Evolutionary conservation across 2,329 filamentous ascomycete genomes (phyloP).

Genomic region (Cladosporium cucumerinum): DNA sequence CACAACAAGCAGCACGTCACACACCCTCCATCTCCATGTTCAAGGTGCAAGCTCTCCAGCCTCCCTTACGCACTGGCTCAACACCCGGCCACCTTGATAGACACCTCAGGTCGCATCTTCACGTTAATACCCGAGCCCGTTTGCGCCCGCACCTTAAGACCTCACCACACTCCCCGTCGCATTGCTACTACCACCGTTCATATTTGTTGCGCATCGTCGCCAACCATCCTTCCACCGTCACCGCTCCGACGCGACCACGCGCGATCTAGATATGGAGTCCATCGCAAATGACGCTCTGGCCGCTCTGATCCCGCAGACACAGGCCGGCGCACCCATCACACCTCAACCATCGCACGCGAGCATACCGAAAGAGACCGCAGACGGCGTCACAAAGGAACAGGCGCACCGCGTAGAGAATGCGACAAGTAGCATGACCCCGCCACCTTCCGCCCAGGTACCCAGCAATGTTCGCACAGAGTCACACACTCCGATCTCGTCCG

Average conservation of each 20-base stretch:
- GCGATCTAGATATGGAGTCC: neutral
- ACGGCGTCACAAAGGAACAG: conserved; percentile 30
- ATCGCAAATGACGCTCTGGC: conserved; percentile 5
- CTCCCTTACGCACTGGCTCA: neutral
- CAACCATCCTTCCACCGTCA: neutral
- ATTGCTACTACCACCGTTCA: neutral
- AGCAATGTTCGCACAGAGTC: conserved; percentile 32
- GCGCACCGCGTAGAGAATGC: conserved; percentile 32
- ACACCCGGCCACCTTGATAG: neutral
- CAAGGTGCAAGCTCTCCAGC: neutral
- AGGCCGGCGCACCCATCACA: conserved; percentile 21
- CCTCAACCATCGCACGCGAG: conserved; percentile 34
- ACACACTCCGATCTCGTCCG: conserved; percentile 48
- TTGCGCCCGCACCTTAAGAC: neutral
- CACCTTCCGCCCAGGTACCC: conserved; percentile 59
- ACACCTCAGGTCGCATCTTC: neutral
- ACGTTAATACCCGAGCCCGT: neutral
- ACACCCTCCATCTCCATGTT: no score
- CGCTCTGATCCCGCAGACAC: conserved; percentile 20
- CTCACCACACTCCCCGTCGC: neutral
- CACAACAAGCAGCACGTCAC: neutral
- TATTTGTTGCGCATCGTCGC: conserved; percentile 14
- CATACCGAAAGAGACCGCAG: conserved; percentile 40
- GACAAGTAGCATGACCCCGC: conserved; percentile 50
- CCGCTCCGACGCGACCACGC: conserved; percentile 4